Conservation (phyloP, 805 yeast species). For the Monosporozyma aerobia region DNA sequence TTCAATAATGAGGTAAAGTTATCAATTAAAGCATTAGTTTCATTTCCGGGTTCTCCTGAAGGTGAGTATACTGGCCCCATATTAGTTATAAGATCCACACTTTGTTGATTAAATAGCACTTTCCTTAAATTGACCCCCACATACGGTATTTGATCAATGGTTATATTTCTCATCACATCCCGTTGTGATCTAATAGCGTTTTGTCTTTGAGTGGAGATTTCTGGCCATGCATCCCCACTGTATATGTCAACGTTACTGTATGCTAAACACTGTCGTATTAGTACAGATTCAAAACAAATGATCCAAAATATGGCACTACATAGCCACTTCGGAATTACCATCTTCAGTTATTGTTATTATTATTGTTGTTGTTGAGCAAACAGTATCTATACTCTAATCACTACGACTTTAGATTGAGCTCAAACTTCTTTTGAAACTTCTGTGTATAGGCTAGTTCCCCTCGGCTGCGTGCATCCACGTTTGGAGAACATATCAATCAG, state of each 20-base stretch:
- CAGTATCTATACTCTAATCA: not conserved
- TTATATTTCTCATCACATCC: slow-evolving; percentile 34
- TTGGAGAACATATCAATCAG: too few relatives aligned
- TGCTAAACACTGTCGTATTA: not conserved
- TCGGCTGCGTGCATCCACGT: too few relatives aligned
- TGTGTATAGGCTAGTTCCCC: too few relatives aligned
- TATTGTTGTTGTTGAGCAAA: not conserved
- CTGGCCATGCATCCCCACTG: slow-evolving; percentile 24
- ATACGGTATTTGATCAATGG: slow-evolving; percentile 33
- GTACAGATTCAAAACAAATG: too few relatives aligned
- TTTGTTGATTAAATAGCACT: slow-evolving; percentile 22
- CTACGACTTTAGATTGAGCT: not conserved
- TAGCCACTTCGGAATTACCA: not conserved
- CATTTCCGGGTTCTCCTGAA: not conserved
- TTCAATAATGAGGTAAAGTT: slow-evolving; percentile 29
- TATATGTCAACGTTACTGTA: not conserved
- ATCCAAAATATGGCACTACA: not conserved
- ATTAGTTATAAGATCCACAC: slow-evolving; percentile 5
- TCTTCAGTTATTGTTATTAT: not conserved
- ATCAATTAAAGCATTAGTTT: not conserved
- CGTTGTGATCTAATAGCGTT: slow-evolving; percentile 39
- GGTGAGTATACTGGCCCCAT: slow-evolving; percentile 19
- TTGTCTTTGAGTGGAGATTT: slow-evolving; percentile 23
- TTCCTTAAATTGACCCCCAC: slow-evolving; percentile 34
- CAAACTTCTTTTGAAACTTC: not conserved